Evolutionary conservation across 2,329 filamentous ascomycete genomes (phyloP), one percentile per base, ranked within the genome.

Genomic region (Aspergillus carbonarius): DNA sequence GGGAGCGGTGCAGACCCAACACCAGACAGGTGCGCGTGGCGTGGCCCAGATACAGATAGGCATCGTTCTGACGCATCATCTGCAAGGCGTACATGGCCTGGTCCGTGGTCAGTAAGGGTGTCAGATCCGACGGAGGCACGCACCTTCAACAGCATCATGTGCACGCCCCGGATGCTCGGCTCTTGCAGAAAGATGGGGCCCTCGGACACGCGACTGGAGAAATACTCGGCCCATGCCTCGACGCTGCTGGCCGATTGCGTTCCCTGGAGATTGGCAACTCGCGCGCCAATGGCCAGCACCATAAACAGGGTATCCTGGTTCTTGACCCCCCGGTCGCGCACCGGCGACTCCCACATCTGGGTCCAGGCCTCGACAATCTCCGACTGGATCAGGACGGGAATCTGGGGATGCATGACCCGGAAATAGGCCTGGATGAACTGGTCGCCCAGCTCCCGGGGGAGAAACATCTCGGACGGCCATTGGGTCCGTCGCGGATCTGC

Each of bases 31-130:
- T 59, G 27, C 62, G 47, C 0, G 60, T 58, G 27, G 62, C 62
- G 39, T 64, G 58, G 2, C 62, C 62, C 2, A 64, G 47, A 27
- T 59, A 58, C 3, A 64, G 50, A 35, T 62, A 64, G 1, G 60
- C 60, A 30, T 64, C 62, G 15, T 64, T 64, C 23, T 60, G 62
- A 10, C 62, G 53, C 62, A 64, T 64, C 2, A 61, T 30, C n/a
- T 64, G 60, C 1, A 61, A n/a, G 5, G 55, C 57, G 30, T 63
- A 63, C 58, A 64, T 61, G 4, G 60, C 53, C 62, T 64, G 18
- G 5, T n/a, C n/a, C n/a, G n/a, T n/a, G n/a, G n/a, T n/a, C n/a
- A n/a, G n/a, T n/a, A n/a, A n/a, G n/a, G n/a, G n/a, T n/a, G n/a
- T n/a, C n/a, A 13, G 10, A 30, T 39, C 18, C 5, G 23, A 37